A percentile compares a stretch with the other conserved stretches of the same genome.
Evolutionary conservation across 1,139 yeast species (phyloP).

Genomic region (Zygotorulaspora mrakii): DNA sequence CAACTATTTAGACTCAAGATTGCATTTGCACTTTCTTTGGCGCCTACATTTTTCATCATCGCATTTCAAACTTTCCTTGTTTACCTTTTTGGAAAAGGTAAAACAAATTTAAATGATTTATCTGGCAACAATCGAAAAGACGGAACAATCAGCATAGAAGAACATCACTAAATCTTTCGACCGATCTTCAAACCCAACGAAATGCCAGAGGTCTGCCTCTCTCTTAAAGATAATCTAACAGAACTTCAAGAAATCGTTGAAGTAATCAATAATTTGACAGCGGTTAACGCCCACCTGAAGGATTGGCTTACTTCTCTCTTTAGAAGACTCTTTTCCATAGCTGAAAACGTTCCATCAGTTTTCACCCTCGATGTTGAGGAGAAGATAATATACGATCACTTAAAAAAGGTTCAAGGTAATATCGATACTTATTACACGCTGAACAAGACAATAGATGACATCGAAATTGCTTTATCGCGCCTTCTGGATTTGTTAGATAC

Average conservation of each 20-base stretch:
- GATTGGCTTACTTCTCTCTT: conserved; percentile 6
- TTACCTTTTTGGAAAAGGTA: conserved; percentile 3
- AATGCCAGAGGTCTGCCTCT: conserved; percentile 1
- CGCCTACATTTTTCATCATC: conserved; percentile 1
- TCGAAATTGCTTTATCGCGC: conserved; percentile 48
- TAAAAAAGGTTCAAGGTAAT: conserved; percentile 4
- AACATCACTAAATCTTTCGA: too few relatives aligned
- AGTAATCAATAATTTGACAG: conserved; percentile 2
- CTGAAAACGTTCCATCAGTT: conserved; percentile 3
- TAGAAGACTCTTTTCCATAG: conserved; percentile 5
- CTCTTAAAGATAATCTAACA: conserved; percentile 3
- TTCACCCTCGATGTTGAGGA: conserved; percentile 9
- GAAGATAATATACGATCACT: conserved; percentile 6
- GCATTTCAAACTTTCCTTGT: neutral
- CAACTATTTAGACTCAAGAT: neutral
- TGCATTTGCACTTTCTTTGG: neutral
- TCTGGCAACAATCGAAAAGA: too few relatives aligned
- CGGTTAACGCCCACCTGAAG: conserved; percentile 4
- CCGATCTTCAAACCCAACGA: neutral
- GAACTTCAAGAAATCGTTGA: conserved; percentile 6
- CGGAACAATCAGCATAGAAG: too few relatives aligned
- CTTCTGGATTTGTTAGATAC: conserved; percentile 41
- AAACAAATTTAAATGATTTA: too few relatives aligned
- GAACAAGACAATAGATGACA: conserved; percentile 40
- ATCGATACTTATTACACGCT: conserved; percentile 41